Percentiles rank a stretch among this genome's conserved stretches.
phyloP scores from a whole-genome alignment of 1,284 basidiomycete genomes.

The Pyrrhoderma lamaoense region DNA sequence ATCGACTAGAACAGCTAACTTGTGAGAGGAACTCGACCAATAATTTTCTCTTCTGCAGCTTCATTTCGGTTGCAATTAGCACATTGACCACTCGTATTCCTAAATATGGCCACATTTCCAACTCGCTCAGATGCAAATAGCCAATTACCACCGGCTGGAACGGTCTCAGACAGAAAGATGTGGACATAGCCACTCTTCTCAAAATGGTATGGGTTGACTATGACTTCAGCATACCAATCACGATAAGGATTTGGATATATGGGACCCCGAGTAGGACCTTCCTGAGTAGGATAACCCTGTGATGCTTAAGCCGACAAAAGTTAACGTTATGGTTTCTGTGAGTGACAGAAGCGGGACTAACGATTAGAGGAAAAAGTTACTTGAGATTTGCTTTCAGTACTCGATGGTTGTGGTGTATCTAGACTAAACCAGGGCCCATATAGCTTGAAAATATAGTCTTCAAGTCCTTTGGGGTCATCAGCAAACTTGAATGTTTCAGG shows the following conservation, averaged over 20 bases:
- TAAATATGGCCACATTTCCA: constrained; percentile 3
- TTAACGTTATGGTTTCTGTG: too few relatives aligned
- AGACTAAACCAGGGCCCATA: neutral
- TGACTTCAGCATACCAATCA: constrained; percentile 1
- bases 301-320: too few relatives aligned
- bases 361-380: too few relatives aligned
- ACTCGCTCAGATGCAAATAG: neutral
- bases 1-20: neutral
- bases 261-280: neutral
- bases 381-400: too few relatives aligned
- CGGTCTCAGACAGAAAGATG: constrained; percentile 1
- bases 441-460: neutral
- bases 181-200: neutral
- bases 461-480: neutral
- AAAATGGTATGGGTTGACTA: constrained; percentile 4
- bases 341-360: too few relatives aligned
- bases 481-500: neutral
- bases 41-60: constrained; percentile 1
- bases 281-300: neutral
- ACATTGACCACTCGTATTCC: constrained; percentile 5
- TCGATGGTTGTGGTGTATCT: too few relatives aligned
- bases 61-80: constrained; percentile 1
- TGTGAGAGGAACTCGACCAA: constrained; percentile 1
- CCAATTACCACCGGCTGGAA: constrained; percentile 3
- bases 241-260: neutral